Evolutionary conservation across 306 rosid genomes (phyloP).

Genomic region (Dalbergia oliveri): DNA sequence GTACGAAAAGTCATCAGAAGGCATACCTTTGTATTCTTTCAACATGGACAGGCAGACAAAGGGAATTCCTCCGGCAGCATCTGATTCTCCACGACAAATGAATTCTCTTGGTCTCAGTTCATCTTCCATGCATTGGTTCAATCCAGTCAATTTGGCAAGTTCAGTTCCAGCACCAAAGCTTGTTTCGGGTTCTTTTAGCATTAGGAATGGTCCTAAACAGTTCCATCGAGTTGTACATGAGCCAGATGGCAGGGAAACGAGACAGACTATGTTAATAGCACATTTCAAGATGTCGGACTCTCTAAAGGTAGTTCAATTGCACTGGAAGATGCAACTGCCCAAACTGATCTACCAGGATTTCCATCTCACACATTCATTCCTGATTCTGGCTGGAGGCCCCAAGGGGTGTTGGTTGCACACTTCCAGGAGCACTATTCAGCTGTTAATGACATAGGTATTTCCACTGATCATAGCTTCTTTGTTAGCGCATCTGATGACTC

Average conservation of each 20-base stretch:
- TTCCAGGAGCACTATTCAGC: conserved; percentile 97
- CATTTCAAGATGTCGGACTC: conserved; percentile 75
- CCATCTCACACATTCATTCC: conserved; percentile 72
- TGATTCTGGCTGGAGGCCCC: conserved; percentile 97
- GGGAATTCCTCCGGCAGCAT: conserved; percentile 75
- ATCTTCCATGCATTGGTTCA: conserved; percentile 91
- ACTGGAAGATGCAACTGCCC: conserved; percentile 65
- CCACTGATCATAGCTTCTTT: conserved; percentile 87
- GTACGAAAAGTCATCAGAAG: conserved; percentile 83
- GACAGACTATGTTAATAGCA: conserved; percentile 60
- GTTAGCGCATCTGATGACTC: conserved; percentile 97
- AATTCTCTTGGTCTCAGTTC: conserved; percentile 83
- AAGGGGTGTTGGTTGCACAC: conserved; percentile 97
- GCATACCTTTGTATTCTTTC: conserved; percentile 96
- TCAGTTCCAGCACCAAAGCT: conserved; percentile 93
- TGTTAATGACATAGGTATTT: conserved; percentile 86
- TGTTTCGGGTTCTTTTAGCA: conserved; percentile 84
- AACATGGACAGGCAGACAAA: conserved; percentile 75
- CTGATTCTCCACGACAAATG: conserved; percentile 79
- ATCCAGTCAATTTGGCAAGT: conserved; percentile 81
- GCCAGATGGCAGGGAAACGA: conserved; percentile 93
- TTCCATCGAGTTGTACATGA: conserved; percentile 96
- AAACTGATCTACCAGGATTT: conserved; percentile 71
- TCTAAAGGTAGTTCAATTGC: conserved; percentile 70
- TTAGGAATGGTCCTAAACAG: conserved; percentile 83